Base-by-base conservation (phyloP, 352 stramenopile genomes). In the Blastocystis sp. region DNA sequence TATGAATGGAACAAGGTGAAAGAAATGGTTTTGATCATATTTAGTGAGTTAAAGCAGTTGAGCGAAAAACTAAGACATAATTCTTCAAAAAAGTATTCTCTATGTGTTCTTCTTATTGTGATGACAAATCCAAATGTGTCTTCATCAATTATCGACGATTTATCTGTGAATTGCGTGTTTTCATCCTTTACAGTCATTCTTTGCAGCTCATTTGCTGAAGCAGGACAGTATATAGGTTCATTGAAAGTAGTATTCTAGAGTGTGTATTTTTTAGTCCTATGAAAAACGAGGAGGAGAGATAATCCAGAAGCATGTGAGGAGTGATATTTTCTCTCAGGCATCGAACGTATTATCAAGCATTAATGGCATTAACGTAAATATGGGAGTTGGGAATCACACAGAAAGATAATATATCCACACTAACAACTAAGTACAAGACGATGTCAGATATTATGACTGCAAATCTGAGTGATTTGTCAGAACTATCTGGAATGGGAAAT, bases 371-470 rank as follows among this genome's bases (percentile, higher is more conserved):
- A 84, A 84, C 47, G 73, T 84, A 64, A 8, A 15, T 55, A 11
- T 11, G 47, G 6, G 43, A 15, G 0, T 7, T 84, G 73, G 15
- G 13, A 8, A n/a, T 66, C 2, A 84, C 3, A 37, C 2, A 84
- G 73, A 64, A 68, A 45, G 54, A 84, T 45, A 84, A 84, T 53
- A 55, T 53, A 1, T 34, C 23, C 53, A 5, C 43, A 20, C 56
- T 84, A 18, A 84, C 62, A 37, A 41, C 4, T 8, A 66, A 68
- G 29, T 84, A 53, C 26, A 61, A 26, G 5, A 84, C 73, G 45
- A 84, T 84, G 73, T 39, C 47, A 29, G 73, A 84, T 45, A 84
- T 84, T 9, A 84, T 84, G 53, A 84, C 73, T 4, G 73, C 73
- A n/a, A 29, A 53, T 29, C 2, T 84, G 18, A 45, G 43, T 43